These are phyloP conservation scores for Pseudonitzschia pungens DNA, from an alignment of 108 stramenopile genomes.

Conservation along the genomic window DNA sequence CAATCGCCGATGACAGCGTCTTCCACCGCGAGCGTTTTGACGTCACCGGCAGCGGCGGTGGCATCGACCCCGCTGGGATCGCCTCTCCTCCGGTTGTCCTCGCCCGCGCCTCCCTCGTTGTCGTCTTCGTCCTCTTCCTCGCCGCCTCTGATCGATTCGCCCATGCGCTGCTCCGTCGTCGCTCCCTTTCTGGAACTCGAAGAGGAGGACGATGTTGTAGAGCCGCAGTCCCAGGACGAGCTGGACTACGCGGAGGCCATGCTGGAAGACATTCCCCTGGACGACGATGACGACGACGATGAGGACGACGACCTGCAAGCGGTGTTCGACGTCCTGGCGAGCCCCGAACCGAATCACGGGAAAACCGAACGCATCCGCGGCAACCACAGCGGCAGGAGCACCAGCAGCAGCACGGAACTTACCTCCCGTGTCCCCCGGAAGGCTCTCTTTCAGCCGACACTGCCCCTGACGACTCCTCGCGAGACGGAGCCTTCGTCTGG, in stretches of 20 bases:
- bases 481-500: too few species aligned
- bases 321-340: too few species aligned
- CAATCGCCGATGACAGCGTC: neutral
- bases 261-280: constrained; percentile 1
- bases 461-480: too few species aligned
- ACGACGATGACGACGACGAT: neutral
- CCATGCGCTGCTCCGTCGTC: neutral
- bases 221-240: too few species aligned
- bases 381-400: too few species aligned
- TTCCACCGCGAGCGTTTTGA: neutral
- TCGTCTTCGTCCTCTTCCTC: neutral
- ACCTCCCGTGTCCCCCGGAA: too few species aligned
- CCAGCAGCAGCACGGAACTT: too few species aligned
- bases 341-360: too few species aligned
- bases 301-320: too few species aligned
- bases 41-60: neutral
- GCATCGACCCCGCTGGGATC: neutral
- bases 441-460: too few species aligned
- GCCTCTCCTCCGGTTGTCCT: neutral
- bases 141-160: neutral
- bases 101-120: neutral
- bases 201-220: constrained; percentile 1
- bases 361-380: too few species aligned
- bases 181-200: constrained; percentile 10
- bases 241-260: neutral